Conservation (phyloP, 1,284 basidiomycete species). For the Cutaneotrichosporon dermatis region DNA sequence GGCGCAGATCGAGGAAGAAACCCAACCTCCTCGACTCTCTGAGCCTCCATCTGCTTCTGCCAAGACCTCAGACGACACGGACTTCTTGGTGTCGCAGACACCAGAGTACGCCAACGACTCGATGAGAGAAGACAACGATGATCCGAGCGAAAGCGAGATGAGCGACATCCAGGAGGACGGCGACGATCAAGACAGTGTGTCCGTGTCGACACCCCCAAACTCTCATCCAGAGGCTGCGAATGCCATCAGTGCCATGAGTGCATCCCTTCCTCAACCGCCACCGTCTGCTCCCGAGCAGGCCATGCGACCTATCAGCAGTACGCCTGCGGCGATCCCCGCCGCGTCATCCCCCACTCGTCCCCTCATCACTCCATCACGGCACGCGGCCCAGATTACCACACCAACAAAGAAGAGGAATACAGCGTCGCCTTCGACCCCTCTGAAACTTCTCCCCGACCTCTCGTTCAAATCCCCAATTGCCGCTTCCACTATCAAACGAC, state of each 20-base stretch:
- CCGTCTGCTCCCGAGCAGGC: neutral
- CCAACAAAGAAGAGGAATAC: neutral
- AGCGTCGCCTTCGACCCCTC: too few relatives aligned
- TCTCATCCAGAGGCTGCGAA: too few relatives aligned
- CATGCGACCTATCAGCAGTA: neutral
- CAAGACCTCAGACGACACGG: neutral
- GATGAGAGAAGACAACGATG: neutral
- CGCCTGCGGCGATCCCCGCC: neutral
- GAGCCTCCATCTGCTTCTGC: neutral
- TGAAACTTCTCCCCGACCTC: too few relatives aligned
- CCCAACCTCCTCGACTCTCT: too few relatives aligned
- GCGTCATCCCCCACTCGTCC: neutral
- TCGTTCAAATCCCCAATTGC: too few relatives aligned
- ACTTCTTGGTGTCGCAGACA: neutral
- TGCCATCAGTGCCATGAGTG: neutral
- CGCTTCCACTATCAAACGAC: neutral
- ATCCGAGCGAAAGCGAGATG: neutral
- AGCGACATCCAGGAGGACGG: neutral
- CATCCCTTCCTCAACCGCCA: neutral
- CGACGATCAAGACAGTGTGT: neutral
- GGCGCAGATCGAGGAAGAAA: neutral
- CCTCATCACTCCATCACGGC: neutral
- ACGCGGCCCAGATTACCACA: neutral
- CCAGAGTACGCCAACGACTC: neutral
- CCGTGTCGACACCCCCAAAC: neutral